Conservation (phyloP, 2,329 filamentous ascomycete species). For the Meredithiella fracta region DNA sequence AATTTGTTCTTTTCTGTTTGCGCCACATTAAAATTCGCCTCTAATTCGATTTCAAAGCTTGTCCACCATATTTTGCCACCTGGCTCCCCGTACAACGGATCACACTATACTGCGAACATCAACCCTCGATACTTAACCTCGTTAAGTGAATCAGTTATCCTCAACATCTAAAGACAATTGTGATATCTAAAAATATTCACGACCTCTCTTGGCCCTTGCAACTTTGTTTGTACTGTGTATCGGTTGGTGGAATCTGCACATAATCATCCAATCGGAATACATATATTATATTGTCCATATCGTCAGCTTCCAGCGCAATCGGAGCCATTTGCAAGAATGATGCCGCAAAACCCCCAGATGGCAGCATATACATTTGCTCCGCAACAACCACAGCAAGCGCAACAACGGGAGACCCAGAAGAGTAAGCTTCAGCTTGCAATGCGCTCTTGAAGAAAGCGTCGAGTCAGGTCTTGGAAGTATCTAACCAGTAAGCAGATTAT, state of each 20-base stretch:
- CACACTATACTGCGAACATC: background rate
- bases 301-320: no score
- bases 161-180: no score
- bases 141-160: no score
- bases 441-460: background rate
- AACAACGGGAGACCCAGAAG: constrained; percentile 20
- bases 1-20: background rate
- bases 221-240: background rate
- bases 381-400: constrained; percentile 29
- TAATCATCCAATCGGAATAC: no score
- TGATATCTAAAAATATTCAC: no score
- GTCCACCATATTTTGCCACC: no score
- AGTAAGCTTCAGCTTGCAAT: constrained; percentile 6
- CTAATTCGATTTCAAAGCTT: no score
- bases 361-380: constrained; percentile 63
- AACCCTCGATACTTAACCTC: no score
- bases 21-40: background rate
- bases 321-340: constrained; percentile 22
- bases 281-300: no score
- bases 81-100: background rate
- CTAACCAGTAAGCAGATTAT: constrained; percentile 50
- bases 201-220: no score
- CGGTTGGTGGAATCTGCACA: background rate
- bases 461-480: no score
- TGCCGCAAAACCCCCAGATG: constrained; percentile 54